These are phyloP conservation scores for Nemania serpens DNA, from an alignment of 2,329 filamentous ascomycete genomes.

Conservation along the genomic window DNA sequence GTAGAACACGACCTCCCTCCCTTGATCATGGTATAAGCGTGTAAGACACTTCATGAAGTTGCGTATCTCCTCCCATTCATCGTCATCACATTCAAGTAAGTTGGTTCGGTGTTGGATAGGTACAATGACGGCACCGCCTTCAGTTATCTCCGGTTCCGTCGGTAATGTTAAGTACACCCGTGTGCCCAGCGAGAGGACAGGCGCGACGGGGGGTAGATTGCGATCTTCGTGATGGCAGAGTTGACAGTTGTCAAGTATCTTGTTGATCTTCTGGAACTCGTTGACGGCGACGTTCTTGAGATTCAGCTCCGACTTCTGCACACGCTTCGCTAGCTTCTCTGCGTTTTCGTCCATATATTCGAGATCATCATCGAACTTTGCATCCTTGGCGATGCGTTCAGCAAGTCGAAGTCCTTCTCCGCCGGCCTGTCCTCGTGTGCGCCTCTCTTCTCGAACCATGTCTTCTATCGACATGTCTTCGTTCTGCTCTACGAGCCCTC, in stretches of 20 bases:
- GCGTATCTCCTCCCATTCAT: conserved; percentile 98
- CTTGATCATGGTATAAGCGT: conserved; percentile 91
- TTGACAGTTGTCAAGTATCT: conserved; percentile 82
- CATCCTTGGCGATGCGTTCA: conserved; percentile 92
- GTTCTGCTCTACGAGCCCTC: conserved; percentile 85
- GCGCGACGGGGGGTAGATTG: conserved; percentile 75
- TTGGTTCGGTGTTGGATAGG: conserved; percentile 87
- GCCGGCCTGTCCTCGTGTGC: conserved; percentile 76
- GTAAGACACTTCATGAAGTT: conserved; percentile 99
- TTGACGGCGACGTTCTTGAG: conserved; percentile 85
- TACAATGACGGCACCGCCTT: conserved; percentile 85
- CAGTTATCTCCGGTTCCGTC: conserved; percentile 84
- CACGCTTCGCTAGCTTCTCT: conserved; percentile 80
- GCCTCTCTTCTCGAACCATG: conserved; percentile 93
- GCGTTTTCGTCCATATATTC: conserved; percentile 99
- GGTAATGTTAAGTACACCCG: conserved; percentile 86
- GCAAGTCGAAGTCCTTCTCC: conserved; percentile 84
- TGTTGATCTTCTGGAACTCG: conserved; percentile 89
- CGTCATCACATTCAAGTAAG: conserved; percentile 95
- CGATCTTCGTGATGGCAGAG: conserved; percentile 90
- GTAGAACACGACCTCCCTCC: conserved; percentile 93
- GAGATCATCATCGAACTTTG: conserved; percentile 86
- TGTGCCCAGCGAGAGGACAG: conserved; percentile 83
- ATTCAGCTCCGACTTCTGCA: conserved; percentile 86
- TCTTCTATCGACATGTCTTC: conserved; percentile 96